Evolutionary conservation across 768 basidiomycete species (phyloP), one percentile per base, ranked within the genome.

Genomic region (Pholiota molesta): DNA sequence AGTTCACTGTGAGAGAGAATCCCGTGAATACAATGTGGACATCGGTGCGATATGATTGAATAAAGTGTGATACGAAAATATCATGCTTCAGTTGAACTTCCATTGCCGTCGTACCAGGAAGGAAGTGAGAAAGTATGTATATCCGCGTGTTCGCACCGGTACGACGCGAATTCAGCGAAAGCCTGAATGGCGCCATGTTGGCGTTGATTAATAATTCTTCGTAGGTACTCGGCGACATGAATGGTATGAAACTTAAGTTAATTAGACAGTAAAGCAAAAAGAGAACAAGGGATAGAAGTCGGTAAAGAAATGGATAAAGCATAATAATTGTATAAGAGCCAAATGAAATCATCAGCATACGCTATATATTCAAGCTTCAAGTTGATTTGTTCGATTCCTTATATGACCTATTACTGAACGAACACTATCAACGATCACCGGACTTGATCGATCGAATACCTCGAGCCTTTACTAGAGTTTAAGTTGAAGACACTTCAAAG

Each of bases 131-230:
- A 49, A n/a, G 47, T 19, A 21, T 11, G 47, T 19, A 21, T 11
- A 26, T 21, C 23, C 23, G 14, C 10, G 21, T 49, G 16, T 49
- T 19, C 21, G 10, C 19, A 21, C 21, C 47, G 47, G 47, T 13
- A 14, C 47, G 47, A 49, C 23, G n/a, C 23, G 47, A 21, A 1
- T 1, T 8, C 4, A 8, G 5, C 23, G 14, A 49, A 49, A 21
- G 47, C 47, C 21, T 26, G 47, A 49, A 49, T 49, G 47, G 47
- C 11, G 47, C 47, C 47, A 49, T 49, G 47, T 49, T 49, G 47
- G 47, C 47, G 23, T 49, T 11, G n/a, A 26, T 19, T 49, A 14
- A 11, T 23, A 19, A 47, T 47, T 47, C 13, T 47, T 47, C 19
- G 40, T 23, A 35, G 45, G 19, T 47, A 47, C 6, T 19, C 16